Evolutionary conservation across 2,329 filamentous ascomycete species (phyloP), one percentile per base, ranked within the genome.

Genomic region (Diplodia intermedia): DNA sequence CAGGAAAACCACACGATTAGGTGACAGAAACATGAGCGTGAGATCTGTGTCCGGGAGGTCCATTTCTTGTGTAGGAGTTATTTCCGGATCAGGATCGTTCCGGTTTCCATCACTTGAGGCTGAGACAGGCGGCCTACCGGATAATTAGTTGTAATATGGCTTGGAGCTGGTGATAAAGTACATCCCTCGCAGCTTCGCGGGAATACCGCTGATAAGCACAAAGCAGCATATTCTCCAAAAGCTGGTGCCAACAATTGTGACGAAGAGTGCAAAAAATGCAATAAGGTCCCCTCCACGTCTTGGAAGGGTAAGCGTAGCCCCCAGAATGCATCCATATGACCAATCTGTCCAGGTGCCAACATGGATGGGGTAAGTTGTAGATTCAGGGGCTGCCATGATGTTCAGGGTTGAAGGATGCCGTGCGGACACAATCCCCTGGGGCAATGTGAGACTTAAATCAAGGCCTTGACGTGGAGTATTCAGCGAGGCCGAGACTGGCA

Each of bases 181-280:
- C 69, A 50, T 76, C 75, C 9, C 70, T 70, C 3, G 72, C 26
- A 6, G 66, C 4, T 52, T 47, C 2, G 56, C 49, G 33, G 4
- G 66, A 76, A 12, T 71, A 69, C 5, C 23, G 29, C n/a, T 70
- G 60, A 63, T 77, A 73, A 73, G 38, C 1, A 50, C n/a, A 36
- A 76, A 73, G 38, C 69, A 71, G 5, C 68, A 20, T n/a, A 75
- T 69, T 0, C 67, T 65, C 74, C 75, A 77, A 20, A 72, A 33
- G n/a, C 43, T 40, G n/a, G 55, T 53, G 0, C 73, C 72, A 2
- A 73, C 68, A 15, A 75, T 38, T 1, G 70, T 70, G 15, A 77
- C 70, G 65, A 79, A 79, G 15, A 77, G 72, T 14, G 79, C 76
- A 0, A 78, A 20, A 65, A 79, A 79, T 5, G 77, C 75, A 29